phyloP scores from a whole-genome alignment of 805 yeast genomes.

The Saccharomyces jurei region DNA sequence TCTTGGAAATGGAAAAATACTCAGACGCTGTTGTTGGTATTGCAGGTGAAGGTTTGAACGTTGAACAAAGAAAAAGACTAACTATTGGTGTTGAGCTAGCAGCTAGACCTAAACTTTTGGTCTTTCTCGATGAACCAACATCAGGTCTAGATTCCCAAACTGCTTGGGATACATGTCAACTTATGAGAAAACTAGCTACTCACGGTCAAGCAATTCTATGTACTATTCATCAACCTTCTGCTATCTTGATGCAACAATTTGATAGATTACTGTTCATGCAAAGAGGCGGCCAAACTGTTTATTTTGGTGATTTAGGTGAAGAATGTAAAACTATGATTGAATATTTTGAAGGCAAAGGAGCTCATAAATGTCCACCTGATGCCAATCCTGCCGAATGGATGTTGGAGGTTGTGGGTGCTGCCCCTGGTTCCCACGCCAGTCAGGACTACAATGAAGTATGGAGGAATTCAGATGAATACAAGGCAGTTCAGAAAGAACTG shows the following conservation, averaged over 20 bases:
- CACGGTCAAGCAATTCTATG: conserved; percentile 62
- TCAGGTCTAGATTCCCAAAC: conserved; percentile 55
- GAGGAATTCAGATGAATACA: conserved; percentile 53
- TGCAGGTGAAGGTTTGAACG: conserved; percentile 55
- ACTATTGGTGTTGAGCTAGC: conserved; percentile 59
- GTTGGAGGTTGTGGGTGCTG: conserved; percentile 72
- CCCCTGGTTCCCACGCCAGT: conserved; percentile 60
- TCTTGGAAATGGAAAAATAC: conserved; percentile 53
- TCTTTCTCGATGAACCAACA: conserved; percentile 60
- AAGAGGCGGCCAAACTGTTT: conserved; percentile 63
- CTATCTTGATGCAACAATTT: conserved; percentile 50
- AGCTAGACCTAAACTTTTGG: conserved; percentile 49
- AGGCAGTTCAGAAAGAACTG: conserved; percentile 47
- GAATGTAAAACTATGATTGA: conserved; percentile 44
- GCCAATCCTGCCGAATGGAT: conserved; percentile 84
- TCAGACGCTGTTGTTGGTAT: conserved; percentile 66
- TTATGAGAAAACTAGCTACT: conserved; percentile 49
- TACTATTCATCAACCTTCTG: conserved; percentile 66
- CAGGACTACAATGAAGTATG: conserved; percentile 66
- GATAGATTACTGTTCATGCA: conserved; percentile 54
- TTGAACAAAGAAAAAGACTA: conserved; percentile 51
- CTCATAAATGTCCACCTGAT: conserved; percentile 51
- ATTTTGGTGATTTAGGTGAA: conserved; percentile 57
- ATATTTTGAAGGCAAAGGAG: conserved; percentile 55
- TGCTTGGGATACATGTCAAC: conserved; percentile 54